Percentiles rank a stretch among this genome's conserved stretches.
Conservation (phyloP, 2,329 filamentous ascomycete genomes). For the Coniochaeta prunicola region DNA sequence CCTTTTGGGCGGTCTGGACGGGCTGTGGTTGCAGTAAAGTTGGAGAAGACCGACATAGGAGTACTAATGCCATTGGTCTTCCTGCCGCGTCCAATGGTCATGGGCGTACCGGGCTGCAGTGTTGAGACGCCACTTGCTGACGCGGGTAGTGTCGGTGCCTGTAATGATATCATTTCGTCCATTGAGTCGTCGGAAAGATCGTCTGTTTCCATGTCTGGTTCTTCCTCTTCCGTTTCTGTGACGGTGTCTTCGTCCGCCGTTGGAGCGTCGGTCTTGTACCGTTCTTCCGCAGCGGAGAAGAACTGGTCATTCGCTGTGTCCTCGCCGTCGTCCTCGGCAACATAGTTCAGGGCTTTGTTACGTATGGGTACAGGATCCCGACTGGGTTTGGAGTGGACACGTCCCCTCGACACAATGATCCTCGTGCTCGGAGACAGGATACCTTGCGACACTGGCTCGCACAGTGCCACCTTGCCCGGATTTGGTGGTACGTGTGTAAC, state of each 20-base stretch:
- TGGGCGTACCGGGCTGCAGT: slow-evolving; percentile 72
- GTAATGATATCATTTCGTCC: slow-evolving; percentile 89
- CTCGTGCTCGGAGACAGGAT: slow-evolving; percentile 69
- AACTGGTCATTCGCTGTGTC: slow-evolving; percentile 88
- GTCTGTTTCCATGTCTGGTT: slow-evolving; percentile 64
- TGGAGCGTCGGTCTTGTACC: slow-evolving; percentile 49
- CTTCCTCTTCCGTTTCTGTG: slow-evolving; percentile 49
- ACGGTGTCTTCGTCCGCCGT: slow-evolving; percentile 46
- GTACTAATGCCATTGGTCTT: slow-evolving; percentile 68
- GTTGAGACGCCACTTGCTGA: slow-evolving; percentile 74
- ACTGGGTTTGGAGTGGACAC: slow-evolving; percentile 46
- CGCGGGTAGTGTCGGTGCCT: slow-evolving; percentile 68
- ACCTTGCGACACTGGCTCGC: slow-evolving; percentile 89
- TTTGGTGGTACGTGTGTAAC: slow-evolving; percentile 79
- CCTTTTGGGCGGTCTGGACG: slow-evolving; percentile 65
- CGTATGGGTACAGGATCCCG: slow-evolving; percentile 37
- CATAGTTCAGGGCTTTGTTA: slow-evolving; percentile 50
- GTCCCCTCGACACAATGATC: slow-evolving; percentile 69
- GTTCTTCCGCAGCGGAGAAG: slow-evolving; percentile 84
- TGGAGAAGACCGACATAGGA: slow-evolving; percentile 84
- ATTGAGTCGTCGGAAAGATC: slow-evolving; percentile 79
- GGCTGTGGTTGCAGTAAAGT: slow-evolving; percentile 76
- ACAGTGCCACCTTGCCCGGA: slow-evolving; percentile 83
- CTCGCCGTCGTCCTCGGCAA: slow-evolving; percentile 57
- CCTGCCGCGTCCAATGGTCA: slow-evolving; percentile 59